Evolutionary conservation across 2,329 filamentous ascomycete genomes (phyloP), one percentile per base, ranked within the genome.

Genomic region (Pseudogymnoascus sp.): DNA sequence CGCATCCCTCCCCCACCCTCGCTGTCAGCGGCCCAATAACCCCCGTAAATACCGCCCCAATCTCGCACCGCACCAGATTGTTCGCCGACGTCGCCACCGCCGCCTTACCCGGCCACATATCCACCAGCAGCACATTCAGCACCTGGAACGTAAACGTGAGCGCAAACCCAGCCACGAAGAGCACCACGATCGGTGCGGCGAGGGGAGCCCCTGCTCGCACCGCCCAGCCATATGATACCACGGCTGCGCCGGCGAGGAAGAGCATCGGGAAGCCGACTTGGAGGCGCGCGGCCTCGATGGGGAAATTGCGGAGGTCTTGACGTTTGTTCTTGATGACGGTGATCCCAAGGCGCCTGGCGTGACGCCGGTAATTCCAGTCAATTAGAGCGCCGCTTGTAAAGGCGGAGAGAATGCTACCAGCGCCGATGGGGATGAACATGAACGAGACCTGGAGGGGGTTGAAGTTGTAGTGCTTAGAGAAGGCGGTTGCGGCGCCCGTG

Each of bases 341-440:
- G 8, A 88, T 74, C 8, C 81, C 81, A 0, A 83, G 72, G 4
- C 73, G 76, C 8, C 73, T 70, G 11, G 86, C 86, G 63, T 87
- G 80, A 1, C 86, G 82, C 1, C 80, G 78, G 71, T 86, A 92
- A 71, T 89, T 90, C 74, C 80, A 81, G 71, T 91, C 88, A 41
- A 90, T 79, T 1, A 84, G 65, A 1, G 77, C 77, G 0, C 87
- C 85, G 11, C 75, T 73, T 3, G 76, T 67, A n/a, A 75, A 67
- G 1, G 78, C 78, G 0, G 79, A 75, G 2, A 75, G 68, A 8
- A 80, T 71, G 10, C 78, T 78, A 1, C 80, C 80, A 2, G 69
- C 73, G 0, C 80, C 79, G 14, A 80, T 63, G 2, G 81, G 80
- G 1, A 83, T 71, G 66, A 81, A 83, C 75, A 79, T 80, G 4